phyloP scores from a whole-genome alignment of 805 yeast genomes.

The Candida suzukii region DNA sequence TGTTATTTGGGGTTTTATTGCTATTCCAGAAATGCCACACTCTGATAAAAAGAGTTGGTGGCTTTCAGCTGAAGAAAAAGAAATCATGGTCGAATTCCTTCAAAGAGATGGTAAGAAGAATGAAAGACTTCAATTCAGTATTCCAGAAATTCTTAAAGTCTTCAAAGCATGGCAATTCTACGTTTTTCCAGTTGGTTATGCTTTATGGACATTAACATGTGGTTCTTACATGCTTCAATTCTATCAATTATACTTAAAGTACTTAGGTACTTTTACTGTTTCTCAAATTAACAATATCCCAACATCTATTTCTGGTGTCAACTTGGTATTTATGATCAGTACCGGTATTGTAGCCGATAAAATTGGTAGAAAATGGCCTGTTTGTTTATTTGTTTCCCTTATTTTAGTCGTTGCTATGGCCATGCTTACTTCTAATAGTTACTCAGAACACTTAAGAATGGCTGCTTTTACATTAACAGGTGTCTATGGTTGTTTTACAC shows the following conservation, averaged over 20 bases:
- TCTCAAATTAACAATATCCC: slow-evolving; percentile 44
- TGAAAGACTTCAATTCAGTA: slow-evolving; percentile 21
- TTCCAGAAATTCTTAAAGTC: slow-evolving; percentile 32
- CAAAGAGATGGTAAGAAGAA: slow-evolving; percentile 31
- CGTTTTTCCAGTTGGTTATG: slow-evolving; percentile 16
- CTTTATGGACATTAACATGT: slow-evolving; percentile 20
- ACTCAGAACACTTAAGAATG: slow-evolving; percentile 10
- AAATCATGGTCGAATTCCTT: slow-evolving; percentile 25
- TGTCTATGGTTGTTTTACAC: slow-evolving; percentile 42
- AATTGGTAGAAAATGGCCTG: slow-evolving; percentile 20
- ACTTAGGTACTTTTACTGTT: slow-evolving; percentile 31
- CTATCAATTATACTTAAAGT: slow-evolving; percentile 26
- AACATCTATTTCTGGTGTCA: slow-evolving; percentile 48
- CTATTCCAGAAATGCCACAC: slow-evolving; percentile 47
- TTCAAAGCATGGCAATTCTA: slow-evolving; percentile 42
- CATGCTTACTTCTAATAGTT: slow-evolving; percentile 4
- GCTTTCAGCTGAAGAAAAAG: slow-evolving; percentile 13
- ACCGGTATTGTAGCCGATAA: slow-evolving; percentile 22
- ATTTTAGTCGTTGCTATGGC: slow-evolving; percentile 31
- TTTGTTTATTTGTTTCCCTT: slow-evolving; percentile 39
- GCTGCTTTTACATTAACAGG: slow-evolving; percentile 17
- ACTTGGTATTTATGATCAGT: slow-evolving; percentile 36
- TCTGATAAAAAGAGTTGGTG: slow-evolving; percentile 11
- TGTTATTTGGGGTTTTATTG: slow-evolving; percentile 50
- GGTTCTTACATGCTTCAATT: slow-evolving; percentile 20